Evolutionary conservation across 441 rosid species (phyloP).

Genomic region (Arabidopsis lyrata): DNA sequence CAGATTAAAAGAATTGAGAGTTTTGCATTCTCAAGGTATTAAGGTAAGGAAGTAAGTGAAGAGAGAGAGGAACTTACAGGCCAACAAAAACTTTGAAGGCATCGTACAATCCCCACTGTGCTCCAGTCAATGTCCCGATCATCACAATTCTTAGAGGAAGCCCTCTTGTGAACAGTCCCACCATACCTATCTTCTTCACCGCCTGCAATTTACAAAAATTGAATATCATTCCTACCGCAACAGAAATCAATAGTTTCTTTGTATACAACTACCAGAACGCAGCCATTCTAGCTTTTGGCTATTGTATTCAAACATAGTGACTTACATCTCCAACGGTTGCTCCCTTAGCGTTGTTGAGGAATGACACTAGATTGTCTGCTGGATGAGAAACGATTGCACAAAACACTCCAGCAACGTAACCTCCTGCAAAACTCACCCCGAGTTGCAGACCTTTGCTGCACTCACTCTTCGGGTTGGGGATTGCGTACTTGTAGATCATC

Average conservation of each 20-base stretch:
- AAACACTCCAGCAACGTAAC: slow-evolving; percentile 93
- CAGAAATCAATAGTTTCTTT: background rate
- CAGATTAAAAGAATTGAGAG: slow-evolving; percentile 20
- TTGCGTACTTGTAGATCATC: slow-evolving; percentile 88
- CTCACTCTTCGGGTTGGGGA: slow-evolving; percentile 87
- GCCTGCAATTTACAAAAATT: slow-evolving; percentile 60
- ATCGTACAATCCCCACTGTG: slow-evolving; percentile 98
- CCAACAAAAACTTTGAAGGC: slow-evolving; percentile 99
- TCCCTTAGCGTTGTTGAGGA: slow-evolving; percentile 99
- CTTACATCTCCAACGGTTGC: slow-evolving; percentile 99
- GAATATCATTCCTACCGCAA: background rate
- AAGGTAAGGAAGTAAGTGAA: background rate
- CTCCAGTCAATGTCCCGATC: slow-evolving; percentile 99
- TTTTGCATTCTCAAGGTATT: background rate
- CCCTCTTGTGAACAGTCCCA: slow-evolving; percentile 96
- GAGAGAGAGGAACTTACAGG: slow-evolving; percentile 69
- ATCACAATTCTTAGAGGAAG: slow-evolving; percentile 99
- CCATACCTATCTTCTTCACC: slow-evolving; percentile 89
- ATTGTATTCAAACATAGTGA: slow-evolving; percentile 14
- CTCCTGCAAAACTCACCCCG: slow-evolving; percentile 95
- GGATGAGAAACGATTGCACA: slow-evolving; percentile 99
- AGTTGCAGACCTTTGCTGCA: slow-evolving; percentile 93
- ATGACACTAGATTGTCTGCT: slow-evolving; percentile 98
- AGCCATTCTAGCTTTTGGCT: background rate
- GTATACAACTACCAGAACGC: background rate